A percentile compares a stretch with the other conserved stretches of the same genome.
Conservation (phyloP, 257 asterid species). For the Jaltomata sinuosa region DNA sequence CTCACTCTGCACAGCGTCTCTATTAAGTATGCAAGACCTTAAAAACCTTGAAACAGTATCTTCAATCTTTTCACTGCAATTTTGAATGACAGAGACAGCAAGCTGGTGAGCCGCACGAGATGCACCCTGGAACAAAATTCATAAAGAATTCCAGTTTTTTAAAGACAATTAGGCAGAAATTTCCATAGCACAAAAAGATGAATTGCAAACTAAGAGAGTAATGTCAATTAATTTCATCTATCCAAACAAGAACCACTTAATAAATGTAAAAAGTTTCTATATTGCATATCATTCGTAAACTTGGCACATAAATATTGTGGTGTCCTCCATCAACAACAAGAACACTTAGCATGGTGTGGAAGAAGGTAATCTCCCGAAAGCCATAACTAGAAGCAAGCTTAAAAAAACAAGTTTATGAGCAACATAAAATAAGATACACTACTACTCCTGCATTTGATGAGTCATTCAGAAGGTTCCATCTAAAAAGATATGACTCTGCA, state of each 20-base stretch:
- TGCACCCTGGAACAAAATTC: conserved; percentile 43
- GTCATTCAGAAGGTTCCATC: neutral
- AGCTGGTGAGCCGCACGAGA: conserved; percentile 49
- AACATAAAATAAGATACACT: neutral
- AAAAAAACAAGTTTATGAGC: neutral
- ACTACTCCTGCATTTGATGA: neutral
- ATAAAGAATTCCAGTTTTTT: neutral
- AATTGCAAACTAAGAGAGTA: neutral
- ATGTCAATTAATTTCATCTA: neutral
- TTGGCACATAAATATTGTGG: neutral
- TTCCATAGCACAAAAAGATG: neutral
- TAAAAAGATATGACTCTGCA: neutral
- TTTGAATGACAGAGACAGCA: conserved; percentile 58
- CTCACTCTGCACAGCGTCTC: conserved; percentile 55
- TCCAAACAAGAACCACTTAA: neutral
- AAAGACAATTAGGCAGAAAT: neutral
- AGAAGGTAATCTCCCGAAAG: neutral
- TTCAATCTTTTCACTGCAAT: conserved; percentile 47
- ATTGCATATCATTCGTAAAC: neutral
- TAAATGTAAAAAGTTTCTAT: neutral
- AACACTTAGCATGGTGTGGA: neutral
- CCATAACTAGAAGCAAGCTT: neutral
- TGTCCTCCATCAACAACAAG: neutral
- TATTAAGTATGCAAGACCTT: conserved; percentile 60
- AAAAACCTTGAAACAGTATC: conserved; percentile 44